These are phyloP conservation scores for Paracorniculantispora psalliotae DNA, from an alignment of 2,329 filamentous ascomycete genomes.

Conservation along the genomic window DNA sequence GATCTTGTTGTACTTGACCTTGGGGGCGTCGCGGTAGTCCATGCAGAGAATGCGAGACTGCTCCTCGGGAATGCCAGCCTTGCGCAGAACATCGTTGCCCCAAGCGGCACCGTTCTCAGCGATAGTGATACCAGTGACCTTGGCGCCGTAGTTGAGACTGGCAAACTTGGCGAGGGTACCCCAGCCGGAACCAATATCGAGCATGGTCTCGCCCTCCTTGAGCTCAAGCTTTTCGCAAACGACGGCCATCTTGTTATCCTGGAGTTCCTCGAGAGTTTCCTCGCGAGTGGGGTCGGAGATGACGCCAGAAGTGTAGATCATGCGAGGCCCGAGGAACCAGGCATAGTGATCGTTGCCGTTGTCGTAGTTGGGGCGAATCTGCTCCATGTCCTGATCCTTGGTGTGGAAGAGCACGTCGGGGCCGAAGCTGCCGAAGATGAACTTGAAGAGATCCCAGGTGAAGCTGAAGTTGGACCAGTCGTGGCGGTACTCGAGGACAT, in stretches of 20 bases:
- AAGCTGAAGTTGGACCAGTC: constrained; percentile 97
- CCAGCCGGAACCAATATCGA: constrained; percentile 98
- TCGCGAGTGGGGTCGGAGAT: constrained; percentile 84
- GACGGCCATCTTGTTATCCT: constrained; percentile 94
- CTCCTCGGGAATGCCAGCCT: constrained; percentile 73
- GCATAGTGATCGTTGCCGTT: constrained; percentile 96
- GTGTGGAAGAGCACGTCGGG: constrained; percentile 92
- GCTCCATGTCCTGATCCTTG: constrained; percentile 91
- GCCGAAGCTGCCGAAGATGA: constrained; percentile 81
- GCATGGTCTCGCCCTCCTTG: constrained; percentile 72
- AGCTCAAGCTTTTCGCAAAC: constrained; percentile 95
- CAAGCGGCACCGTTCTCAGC: constrained; percentile 95
- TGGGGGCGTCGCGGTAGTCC: constrained; percentile 93
- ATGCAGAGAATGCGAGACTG: constrained; percentile 92
- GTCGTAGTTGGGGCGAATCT: constrained; percentile 97
- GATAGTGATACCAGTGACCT: constrained; percentile 85
- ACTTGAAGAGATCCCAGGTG: constrained; percentile 78
- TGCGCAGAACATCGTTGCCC: constrained; percentile 86
- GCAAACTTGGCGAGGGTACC: constrained; percentile 93
- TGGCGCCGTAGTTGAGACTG: constrained; percentile 82
- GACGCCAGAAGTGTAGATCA: constrained; percentile 97
- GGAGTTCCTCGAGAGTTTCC: constrained; percentile 88
- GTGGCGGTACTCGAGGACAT: constrained; percentile 87
- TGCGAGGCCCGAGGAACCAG: constrained; percentile 96
- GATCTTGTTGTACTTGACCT: constrained; percentile 86